Percentiles rank a stretch among this genome's conserved stretches.
phyloP scores from a whole-genome alignment of 2,329 filamentous ascomycete genomes.

The Penicillium vulpinum region DNA sequence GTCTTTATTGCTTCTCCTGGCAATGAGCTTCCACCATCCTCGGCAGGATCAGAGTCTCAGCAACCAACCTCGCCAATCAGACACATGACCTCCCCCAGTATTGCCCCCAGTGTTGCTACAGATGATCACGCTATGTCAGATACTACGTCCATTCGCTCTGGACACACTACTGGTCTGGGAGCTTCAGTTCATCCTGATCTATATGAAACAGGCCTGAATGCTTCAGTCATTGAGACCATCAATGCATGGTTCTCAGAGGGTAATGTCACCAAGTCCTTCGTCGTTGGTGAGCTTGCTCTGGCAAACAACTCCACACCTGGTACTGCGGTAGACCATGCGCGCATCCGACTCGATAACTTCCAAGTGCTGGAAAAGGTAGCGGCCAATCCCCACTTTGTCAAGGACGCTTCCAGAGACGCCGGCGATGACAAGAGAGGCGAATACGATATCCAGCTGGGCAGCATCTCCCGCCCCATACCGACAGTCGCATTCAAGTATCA shows the following conservation, averaged over 20 bases:
- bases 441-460: conserved; percentile 72
- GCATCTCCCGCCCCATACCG: conserved; percentile 63
- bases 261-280: conserved; percentile 66
- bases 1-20: conserved; percentile 68
- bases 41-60: conserved; percentile 29
- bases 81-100: conserved; percentile 51
- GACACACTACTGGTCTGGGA: conserved; percentile 70
- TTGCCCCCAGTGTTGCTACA: conserved; percentile 44
- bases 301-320: conserved; percentile 62
- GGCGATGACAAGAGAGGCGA: conserved; percentile 68
- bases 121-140: conserved; percentile 74
- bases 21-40: conserved; percentile 30
- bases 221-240: conserved; percentile 90
- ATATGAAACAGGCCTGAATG: conserved; percentile 74
- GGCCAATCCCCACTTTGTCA: conserved; percentile 88
- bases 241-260: conserved; percentile 79
- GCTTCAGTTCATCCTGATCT: conserved; percentile 81
- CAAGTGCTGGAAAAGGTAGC: conserved; percentile 85
- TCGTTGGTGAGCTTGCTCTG: conserved; percentile 87
- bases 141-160: conserved; percentile 86
- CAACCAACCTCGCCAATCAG: conserved; percentile 38
- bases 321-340: conserved; percentile 53
- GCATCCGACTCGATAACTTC: conserved; percentile 85
- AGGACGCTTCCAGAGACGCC: conserved; percentile 51
- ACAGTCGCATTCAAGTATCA: conserved; percentile 91